Conservation (phyloP, 83 land plant genomes). For the Isoetes engelmannii region DNA sequence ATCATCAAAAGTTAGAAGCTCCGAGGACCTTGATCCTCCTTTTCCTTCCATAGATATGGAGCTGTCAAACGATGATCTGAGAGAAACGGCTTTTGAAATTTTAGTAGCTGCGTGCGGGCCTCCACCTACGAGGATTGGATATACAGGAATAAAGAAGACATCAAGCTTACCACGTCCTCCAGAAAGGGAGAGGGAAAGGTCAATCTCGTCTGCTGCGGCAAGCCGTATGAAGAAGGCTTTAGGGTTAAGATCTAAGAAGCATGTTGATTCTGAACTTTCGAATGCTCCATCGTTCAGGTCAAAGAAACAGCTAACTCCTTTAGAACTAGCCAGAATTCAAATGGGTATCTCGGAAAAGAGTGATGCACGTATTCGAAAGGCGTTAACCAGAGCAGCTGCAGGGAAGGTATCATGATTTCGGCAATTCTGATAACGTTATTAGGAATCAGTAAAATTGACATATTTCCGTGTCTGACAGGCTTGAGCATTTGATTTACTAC, state of each 20-base stretch:
- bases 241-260: constrained; percentile 47
- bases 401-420: constrained; percentile 42
- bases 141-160: constrained; percentile 8
- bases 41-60: constrained; percentile 34
- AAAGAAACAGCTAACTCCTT: constrained; percentile 48
- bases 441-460: constrained; percentile 1
- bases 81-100: constrained; percentile 68
- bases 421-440: background rate
- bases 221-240: constrained; percentile 74
- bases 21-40: constrained; percentile 10
- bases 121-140: constrained; percentile 35
- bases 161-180: background rate
- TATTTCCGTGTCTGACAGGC: constrained; percentile 2
- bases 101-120: constrained; percentile 59
- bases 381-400: constrained; percentile 63
- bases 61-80: constrained; percentile 52
- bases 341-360: constrained; percentile 65
- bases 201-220: constrained; percentile 58
- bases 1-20: background rate
- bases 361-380: constrained; percentile 70
- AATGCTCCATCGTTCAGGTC: constrained; percentile 16
- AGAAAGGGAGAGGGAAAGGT: constrained; percentile 28
- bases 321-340: constrained; percentile 69
- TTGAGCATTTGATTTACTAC: constrained; percentile 15
- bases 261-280: constrained; percentile 22